Evolutionary conservation across 306 rosid species (phyloP).

Genomic region (Heteromeles arbutifolia): DNA sequence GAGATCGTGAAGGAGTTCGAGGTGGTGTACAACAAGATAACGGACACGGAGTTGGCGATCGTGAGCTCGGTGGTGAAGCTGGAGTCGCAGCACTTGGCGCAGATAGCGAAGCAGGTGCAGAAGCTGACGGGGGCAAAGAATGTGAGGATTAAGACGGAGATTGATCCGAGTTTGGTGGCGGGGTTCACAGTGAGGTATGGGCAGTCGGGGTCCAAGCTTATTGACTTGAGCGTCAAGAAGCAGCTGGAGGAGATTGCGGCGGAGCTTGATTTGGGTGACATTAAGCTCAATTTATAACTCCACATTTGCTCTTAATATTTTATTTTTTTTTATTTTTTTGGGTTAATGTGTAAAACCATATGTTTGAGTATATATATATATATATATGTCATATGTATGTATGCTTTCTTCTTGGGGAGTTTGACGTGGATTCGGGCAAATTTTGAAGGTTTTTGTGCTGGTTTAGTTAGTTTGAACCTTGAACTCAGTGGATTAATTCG

Average conservation of each 20-base stretch:
- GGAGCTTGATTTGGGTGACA: slow-evolving; percentile 72
- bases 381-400: neutral
- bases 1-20: slow-evolving; percentile 71
- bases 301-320: neutral
- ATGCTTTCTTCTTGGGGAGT: neutral
- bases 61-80: slow-evolving; percentile 87
- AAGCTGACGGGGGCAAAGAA: slow-evolving; percentile 77
- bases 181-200: slow-evolving; percentile 88
- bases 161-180: slow-evolving; percentile 71
- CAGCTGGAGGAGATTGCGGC: slow-evolving; percentile 86
- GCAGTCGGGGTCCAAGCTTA: slow-evolving; percentile 60
- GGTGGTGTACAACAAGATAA: slow-evolving; percentile 41
- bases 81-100: slow-evolving; percentile 84
- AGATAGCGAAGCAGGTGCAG: slow-evolving; percentile 96
- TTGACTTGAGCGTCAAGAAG: slow-evolving; percentile 90
- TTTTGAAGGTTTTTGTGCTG: neutral
- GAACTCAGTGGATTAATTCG: too few relatives aligned
- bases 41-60: slow-evolving; percentile 63
- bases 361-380: neutral
- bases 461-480: too few relatives aligned
- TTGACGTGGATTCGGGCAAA: neutral
- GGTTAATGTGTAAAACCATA: neutral
- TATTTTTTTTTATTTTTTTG: neutral
- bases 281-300: slow-evolving; percentile 36
- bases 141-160: slow-evolving; percentile 65